A percentile compares a stretch with the other conserved stretches of the same genome.
phyloP scores from a whole-genome alignment of 495 filamentous ascomycete genomes.

The Podospora pseudocomata region DNA sequence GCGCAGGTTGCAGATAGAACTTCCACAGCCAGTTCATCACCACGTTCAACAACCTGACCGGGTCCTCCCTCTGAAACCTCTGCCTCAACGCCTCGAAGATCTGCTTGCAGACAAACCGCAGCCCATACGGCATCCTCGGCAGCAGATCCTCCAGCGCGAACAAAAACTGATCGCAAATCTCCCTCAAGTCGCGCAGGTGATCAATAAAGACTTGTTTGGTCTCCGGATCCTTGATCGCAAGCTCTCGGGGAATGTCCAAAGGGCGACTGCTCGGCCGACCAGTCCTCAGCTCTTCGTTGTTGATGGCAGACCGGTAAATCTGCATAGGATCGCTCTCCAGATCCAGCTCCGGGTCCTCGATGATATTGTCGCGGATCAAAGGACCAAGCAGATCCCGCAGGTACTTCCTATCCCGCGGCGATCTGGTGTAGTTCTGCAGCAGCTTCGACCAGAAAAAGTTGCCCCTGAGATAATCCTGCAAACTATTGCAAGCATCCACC shows the following conservation, averaged over 20 bases:
- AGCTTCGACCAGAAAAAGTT: constrained; percentile 93
- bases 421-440: constrained; percentile 81
- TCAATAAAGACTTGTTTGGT: constrained; percentile 88
- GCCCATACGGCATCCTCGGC: constrained; percentile 86
- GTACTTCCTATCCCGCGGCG: constrained; percentile 88
- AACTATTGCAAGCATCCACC: constrained; percentile 64
- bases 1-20: constrained; percentile 85
- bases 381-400: constrained; percentile 78
- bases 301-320: constrained; percentile 91
- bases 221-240: constrained; percentile 90
- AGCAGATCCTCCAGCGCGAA: constrained; percentile 73
- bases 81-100: constrained; percentile 72
- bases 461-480: constrained; percentile 83
- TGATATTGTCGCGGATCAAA: constrained; percentile 79
- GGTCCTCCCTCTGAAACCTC: constrained; percentile 75
- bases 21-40: constrained; percentile 90
- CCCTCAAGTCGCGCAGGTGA: constrained; percentile 86
- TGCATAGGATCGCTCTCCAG: constrained; percentile 97
- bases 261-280: constrained; percentile 74
- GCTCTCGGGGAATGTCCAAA: constrained; percentile 78
- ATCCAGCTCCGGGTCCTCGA: constrained; percentile 85
- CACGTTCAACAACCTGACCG: constrained; percentile 72
- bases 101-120: constrained; percentile 84
- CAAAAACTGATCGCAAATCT: constrained; percentile 89
- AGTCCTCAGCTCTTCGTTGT: constrained; percentile 93